These are phyloP conservation scores for Diplodia scrobiculata DNA, from an alignment of 2,329 filamentous ascomycete species.

Conservation along the genomic window DNA sequence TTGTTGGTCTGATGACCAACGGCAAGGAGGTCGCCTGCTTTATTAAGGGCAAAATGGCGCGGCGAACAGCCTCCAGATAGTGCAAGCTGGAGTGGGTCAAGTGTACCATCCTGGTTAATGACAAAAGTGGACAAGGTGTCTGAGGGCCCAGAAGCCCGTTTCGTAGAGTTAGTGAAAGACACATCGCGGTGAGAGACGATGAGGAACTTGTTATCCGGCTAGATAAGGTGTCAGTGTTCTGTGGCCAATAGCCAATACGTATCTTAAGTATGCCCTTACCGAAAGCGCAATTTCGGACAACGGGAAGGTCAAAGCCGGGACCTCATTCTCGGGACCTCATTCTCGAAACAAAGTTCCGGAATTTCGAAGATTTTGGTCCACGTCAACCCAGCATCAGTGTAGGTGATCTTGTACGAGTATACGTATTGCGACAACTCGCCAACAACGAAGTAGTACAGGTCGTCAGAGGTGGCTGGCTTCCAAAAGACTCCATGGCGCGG, in stretches of 20 bases:
- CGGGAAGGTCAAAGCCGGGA: slow-evolving; percentile 46
- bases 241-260: too few species aligned
- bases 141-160: slow-evolving; percentile 33
- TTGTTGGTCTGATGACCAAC: slow-evolving; percentile 65
- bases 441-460: slow-evolving; percentile 57
- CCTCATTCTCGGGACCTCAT: slow-evolving; percentile 30
- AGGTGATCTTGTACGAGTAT: slow-evolving; percentile 59
- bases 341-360: slow-evolving; percentile 40
- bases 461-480: slow-evolving; percentile 32
- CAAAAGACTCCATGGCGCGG: slow-evolving; percentile 66
- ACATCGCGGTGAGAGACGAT: slow-evolving; percentile 69
- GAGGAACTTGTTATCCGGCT: slow-evolving; percentile 59
- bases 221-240: not conserved
- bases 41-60: slow-evolving; percentile 68
- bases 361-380: slow-evolving; percentile 56
- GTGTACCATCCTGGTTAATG: slow-evolving; percentile 59
- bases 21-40: slow-evolving; percentile 63
- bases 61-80: slow-evolving; percentile 66
- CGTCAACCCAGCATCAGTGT: slow-evolving; percentile 50
- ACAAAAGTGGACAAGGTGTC: slow-evolving; percentile 67
- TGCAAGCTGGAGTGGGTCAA: slow-evolving; percentile 61
- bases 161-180: slow-evolving; percentile 50
- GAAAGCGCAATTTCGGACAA: slow-evolving; percentile 59
- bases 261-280: slow-evolving; percentile 47
- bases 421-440: slow-evolving; percentile 63